Evolutionary conservation across 2,329 filamentous ascomycete species (phyloP).

Genomic region (Sporothrix luriei): DNA sequence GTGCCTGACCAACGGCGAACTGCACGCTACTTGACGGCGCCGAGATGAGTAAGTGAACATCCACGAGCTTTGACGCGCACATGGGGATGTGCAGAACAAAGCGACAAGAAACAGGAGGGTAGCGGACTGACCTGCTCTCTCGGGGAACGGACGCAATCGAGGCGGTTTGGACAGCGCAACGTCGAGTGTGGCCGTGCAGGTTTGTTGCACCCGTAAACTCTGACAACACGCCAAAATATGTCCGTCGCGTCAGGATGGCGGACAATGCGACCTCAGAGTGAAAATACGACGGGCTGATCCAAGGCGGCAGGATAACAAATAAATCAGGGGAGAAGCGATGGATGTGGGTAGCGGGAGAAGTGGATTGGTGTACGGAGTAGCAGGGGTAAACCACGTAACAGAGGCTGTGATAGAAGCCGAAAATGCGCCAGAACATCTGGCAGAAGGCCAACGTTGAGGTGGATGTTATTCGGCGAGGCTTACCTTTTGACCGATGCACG

Average conservation of each 20-base stretch:
- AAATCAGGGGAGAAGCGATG: constrained; percentile 25
- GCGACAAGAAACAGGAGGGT: neutral
- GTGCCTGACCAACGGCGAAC: neutral
- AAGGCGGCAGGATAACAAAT: constrained; percentile 27
- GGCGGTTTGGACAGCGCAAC: neutral
- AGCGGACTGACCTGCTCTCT: neutral
- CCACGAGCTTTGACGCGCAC: constrained; percentile 18
- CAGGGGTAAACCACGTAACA: constrained; percentile 11
- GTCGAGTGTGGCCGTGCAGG: constrained; percentile 1
- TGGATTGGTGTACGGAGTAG: constrained; percentile 18
- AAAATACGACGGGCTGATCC: neutral
- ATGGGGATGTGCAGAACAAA: constrained; percentile 2
- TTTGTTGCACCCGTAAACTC: constrained; percentile 14
- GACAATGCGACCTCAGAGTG: constrained; percentile 26
- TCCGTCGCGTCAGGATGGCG: constrained; percentile 28
- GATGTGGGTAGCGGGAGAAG: constrained; percentile 26
- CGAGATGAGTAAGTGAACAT: constrained; percentile 27
- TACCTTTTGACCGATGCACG: constrained; percentile 1
- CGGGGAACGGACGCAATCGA: neutral
- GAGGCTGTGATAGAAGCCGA: constrained; percentile 3
- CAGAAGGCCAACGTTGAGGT: neutral
- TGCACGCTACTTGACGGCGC: constrained; percentile 17
- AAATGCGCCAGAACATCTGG: constrained; percentile 9
- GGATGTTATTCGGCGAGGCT: neutral
- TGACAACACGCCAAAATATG: constrained; percentile 10